Evolutionary conservation across 495 filamentous ascomycete species (phyloP), one percentile per base, ranked within the genome.

Genomic region (Margaritispora aquatica): DNA sequence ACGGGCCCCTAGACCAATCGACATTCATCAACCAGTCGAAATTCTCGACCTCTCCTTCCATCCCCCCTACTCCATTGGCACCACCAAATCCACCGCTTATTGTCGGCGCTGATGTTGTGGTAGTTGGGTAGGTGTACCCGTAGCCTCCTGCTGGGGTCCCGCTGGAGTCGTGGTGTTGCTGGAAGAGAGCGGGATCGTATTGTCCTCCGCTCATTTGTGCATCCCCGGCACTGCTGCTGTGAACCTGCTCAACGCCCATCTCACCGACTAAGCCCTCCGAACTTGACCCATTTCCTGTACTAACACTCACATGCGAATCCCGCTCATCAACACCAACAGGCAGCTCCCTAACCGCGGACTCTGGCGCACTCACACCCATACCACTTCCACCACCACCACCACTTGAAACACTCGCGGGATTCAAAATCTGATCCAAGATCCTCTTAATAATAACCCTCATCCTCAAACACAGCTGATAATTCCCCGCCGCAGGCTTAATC

Each of bases 1-100:
- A 67, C 24, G 65, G 65, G 9, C 65, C 65, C 13, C 61, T 46
- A 1, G 54, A 56, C 65, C 65, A 67, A 51, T 67, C 65, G 15
- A 67, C 59, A 22, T 26, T 62, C 51, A 62, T 64, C 55, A 67
- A 54, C 65, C 65, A 67, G 29, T 64, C 61, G 47, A 67, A 52
- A 51, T 67, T 61, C 41, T 61, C 59, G 24, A 62, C 20, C 4
- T 56, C 58, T 15, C 44, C 51, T 2, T 61, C 57, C 23, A 51
- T 55, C 52, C 7, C 8, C 38, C 38, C 31, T 56, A 1, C 41
- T 58, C 26, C 22, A n/a, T n/a, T n/a, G n/a, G 22, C 20, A 55
- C 61, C 46, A 57, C 58, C 15, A 61, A 17, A 23, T 20, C n/a
- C n/a, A n/a, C n/a, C n/a, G n/a, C n/a, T n/a, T n/a, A n/a, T n/a